A percentile compares a stretch with the other conserved stretches of the same genome.
Conservation (phyloP, 345 rosid species). For the Eutrema japonicum region DNA sequence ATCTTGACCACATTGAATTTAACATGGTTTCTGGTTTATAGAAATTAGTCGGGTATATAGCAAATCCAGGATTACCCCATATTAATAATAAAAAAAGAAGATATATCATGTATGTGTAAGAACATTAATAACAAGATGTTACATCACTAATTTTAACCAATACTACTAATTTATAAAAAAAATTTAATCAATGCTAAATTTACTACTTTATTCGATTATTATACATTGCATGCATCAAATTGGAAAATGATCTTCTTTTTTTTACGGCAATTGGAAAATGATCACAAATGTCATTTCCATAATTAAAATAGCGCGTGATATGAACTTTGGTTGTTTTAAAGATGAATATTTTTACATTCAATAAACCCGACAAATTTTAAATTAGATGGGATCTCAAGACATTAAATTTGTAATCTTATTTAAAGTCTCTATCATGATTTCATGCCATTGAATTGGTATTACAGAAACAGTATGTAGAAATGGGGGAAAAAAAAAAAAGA, state of each 20-base stretch:
- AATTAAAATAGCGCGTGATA: not conserved
- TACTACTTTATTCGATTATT: not conserved
- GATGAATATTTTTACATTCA: slow-evolving; percentile 5
- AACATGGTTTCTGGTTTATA: no score
- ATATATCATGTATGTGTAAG: no score
- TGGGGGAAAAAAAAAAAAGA: not conserved
- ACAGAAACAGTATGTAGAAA: not conserved
- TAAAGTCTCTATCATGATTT: not conserved
- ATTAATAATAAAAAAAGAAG: no score
- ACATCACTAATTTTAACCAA: no score
- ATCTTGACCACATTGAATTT: no score
- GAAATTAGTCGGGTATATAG: no score
- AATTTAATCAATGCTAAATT: not conserved
- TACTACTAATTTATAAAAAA: not conserved
- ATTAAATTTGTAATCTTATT: not conserved
- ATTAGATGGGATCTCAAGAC: not conserved
- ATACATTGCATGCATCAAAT: not conserved
- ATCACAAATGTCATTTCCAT: not conserved
- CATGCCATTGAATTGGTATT: slow-evolving; percentile 13
- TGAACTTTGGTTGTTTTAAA: not conserved
- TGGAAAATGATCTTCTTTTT: no score
- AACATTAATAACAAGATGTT: no score
- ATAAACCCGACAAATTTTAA: not conserved
- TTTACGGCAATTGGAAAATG: not conserved
- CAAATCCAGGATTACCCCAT: no score